Evolutionary conservation across 345 rosid species (phyloP).

Genomic region (Eucalyptus caleyi): DNA sequence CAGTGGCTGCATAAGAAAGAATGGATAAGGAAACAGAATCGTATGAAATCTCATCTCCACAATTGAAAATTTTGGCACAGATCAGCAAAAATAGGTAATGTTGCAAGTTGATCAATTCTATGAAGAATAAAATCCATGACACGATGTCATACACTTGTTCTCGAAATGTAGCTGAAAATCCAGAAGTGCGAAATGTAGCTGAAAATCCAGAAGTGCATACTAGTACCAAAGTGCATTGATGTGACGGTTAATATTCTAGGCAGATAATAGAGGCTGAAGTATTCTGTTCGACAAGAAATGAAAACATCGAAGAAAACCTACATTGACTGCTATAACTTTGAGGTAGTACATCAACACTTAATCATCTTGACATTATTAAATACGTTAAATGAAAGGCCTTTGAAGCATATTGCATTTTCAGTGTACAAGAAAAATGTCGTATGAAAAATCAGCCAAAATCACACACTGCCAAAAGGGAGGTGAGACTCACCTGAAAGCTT

Average conservation of each 20-base stretch:
- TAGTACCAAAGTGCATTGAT: not conserved
- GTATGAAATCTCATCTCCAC: not conserved
- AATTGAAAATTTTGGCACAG: not conserved
- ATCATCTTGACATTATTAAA: not conserved
- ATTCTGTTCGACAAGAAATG: not conserved
- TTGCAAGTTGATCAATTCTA: not conserved
- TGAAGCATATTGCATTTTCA: not conserved
- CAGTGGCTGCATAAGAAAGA: slow-evolving; percentile 47
- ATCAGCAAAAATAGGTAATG: not conserved
- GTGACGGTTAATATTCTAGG: not conserved
- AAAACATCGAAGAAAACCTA: not conserved
- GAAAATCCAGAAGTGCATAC: not conserved
- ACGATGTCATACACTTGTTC: not conserved
- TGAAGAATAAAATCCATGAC: not conserved
- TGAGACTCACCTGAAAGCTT: slow-evolving; percentile 51
- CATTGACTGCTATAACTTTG: not conserved
- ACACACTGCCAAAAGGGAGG: too few species aligned
- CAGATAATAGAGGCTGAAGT: not conserved
- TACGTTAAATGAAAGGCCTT: not conserved
- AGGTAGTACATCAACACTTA: not conserved
- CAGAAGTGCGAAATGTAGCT: not conserved
- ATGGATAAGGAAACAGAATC: not conserved
- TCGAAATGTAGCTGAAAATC: not conserved
- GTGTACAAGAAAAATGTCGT: not conserved
- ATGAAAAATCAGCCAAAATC: too few species aligned